Conservation (phyloP, 306 rosid species). For the Lotus japonicus region DNA sequence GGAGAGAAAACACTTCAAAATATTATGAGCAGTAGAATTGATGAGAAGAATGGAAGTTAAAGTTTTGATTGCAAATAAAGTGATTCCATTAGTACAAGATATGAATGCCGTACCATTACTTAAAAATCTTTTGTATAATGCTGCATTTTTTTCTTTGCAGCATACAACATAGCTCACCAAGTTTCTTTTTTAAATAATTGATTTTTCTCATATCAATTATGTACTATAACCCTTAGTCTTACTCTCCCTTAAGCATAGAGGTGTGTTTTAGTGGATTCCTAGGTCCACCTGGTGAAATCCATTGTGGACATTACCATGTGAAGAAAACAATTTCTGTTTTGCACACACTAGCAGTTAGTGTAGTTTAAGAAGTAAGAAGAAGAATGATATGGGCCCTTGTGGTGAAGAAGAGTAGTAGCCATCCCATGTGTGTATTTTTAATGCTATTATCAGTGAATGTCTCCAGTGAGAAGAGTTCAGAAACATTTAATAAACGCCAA, state of each 20-base stretch:
- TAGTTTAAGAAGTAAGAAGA: slow-evolving; percentile 19
- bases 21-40: background rate
- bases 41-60: background rate
- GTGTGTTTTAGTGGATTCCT: slow-evolving; percentile 3
- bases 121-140: background rate
- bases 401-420: slow-evolving; percentile 31
- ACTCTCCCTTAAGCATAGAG: background rate
- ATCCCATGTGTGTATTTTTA: slow-evolving; percentile 53
- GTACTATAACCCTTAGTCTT: background rate
- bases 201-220: background rate
- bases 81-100: slow-evolving; percentile 3
- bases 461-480: slow-evolving; percentile 22
- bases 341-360: background rate
- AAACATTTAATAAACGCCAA: slow-evolving; percentile 10
- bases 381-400: slow-evolving; percentile 37
- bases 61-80: background rate
- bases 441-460: slow-evolving; percentile 32
- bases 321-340: slow-evolving; percentile 25
- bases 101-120: background rate
- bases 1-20: background rate
- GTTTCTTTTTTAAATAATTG: background rate
- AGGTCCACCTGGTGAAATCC: slow-evolving; percentile 31
- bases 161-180: background rate
- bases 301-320: slow-evolving; percentile 51
- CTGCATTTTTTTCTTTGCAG: background rate